Base-by-base conservation (phyloP, 2,329 filamentous ascomycete genomes). In the Keithomyces neogunnii region DNA sequence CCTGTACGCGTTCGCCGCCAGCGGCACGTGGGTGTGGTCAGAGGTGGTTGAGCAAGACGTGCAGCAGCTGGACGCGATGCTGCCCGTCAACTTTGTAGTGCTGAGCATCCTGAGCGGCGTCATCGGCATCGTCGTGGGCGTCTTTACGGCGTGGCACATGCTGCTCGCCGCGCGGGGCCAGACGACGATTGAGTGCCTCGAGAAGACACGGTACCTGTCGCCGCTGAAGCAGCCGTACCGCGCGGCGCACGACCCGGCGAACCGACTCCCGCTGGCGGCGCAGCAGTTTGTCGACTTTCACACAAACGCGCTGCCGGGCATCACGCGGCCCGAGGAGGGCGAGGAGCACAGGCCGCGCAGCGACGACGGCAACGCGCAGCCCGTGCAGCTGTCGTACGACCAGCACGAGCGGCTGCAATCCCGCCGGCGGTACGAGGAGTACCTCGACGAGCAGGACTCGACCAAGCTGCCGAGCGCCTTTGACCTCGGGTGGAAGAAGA, bases 171-270 rank as follows among this genome's bases (percentile, higher is more conserved):
- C 80, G 50, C 79, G 80, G 30, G 89, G 89, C 3, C 84, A 95
- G 69, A 99, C 93, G 1, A 99, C 93, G 3, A 96, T 99, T 53
- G 93, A 99, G 67, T 95, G 87, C 61, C 73, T 99, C 53, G 93
- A 99, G 69, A 96, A 93, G 74, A 97, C 92, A 2, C 81, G 93
- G 51, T 99, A 99, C 69, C 78, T 96, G 6, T 89, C 87, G 8
- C 89, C 89, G 0, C 66, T 96, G 54, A 80, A 86, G 51, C 80
- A 80, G 47, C 78, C 92, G 63, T 83, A 88, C 63, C 73, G 80
- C 55, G 78, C 84, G 51, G 74, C 79, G 45, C 75, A 80, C 55
- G 73, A 78, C 63, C 77, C 72, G 61, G 72, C 73, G 50, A 67
- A 76, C 56, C 70, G 71, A 43, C 67, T 72, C 38, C 69, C 75